These are phyloP conservation scores for Penicillium paneum DNA, from an alignment of 2,329 filamentous ascomycete species.

Conservation along the genomic window DNA sequence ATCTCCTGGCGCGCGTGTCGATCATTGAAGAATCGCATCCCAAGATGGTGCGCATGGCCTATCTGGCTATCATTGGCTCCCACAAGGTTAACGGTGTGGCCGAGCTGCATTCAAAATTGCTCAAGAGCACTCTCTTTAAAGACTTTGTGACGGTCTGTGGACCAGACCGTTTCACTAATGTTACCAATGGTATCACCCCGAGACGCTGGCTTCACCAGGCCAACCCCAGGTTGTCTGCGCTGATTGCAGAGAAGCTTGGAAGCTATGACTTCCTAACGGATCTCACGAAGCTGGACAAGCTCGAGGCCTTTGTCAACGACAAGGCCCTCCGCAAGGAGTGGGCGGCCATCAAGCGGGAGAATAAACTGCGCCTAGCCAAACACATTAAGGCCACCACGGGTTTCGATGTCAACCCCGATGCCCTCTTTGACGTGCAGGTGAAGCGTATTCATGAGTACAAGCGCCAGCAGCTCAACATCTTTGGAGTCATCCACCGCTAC, in stretches of 20 bases:
- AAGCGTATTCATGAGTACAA: conserved; percentile 99
- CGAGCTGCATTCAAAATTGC: conserved; percentile 93
- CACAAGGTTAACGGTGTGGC: conserved; percentile 99
- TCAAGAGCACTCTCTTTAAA: conserved; percentile 99
- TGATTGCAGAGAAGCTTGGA: conserved; percentile 87
- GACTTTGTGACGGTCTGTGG: conserved; percentile 96
- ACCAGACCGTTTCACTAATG: conserved; percentile 96
- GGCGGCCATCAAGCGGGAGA: conserved; percentile 93
- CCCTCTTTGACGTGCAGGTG: conserved; percentile 95
- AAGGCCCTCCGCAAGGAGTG: conserved; percentile 90
- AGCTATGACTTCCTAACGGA: conserved; percentile 85
- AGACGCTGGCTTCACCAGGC: conserved; percentile 96
- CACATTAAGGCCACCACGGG: conserved; percentile 82
- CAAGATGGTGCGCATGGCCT: conserved; percentile 98
- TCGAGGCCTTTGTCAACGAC: conserved; percentile 81
- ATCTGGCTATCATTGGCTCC: conserved; percentile 88
- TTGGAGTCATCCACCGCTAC: conserved; percentile 94
- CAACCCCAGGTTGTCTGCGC: conserved; percentile 84
- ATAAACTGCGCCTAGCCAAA: conserved; percentile 88
- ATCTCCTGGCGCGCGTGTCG: conserved; percentile 81
- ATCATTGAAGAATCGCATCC: conserved; percentile 96
- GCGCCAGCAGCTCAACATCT: conserved; percentile 97
- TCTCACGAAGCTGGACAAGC: conserved; percentile 76
- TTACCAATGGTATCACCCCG: conserved; percentile 97
- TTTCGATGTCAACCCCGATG: conserved; percentile 77